phyloP scores from a whole-genome alignment of 2,329 filamentous ascomycete genomes.

The Phaeosphaeriaceae sp. region DNA sequence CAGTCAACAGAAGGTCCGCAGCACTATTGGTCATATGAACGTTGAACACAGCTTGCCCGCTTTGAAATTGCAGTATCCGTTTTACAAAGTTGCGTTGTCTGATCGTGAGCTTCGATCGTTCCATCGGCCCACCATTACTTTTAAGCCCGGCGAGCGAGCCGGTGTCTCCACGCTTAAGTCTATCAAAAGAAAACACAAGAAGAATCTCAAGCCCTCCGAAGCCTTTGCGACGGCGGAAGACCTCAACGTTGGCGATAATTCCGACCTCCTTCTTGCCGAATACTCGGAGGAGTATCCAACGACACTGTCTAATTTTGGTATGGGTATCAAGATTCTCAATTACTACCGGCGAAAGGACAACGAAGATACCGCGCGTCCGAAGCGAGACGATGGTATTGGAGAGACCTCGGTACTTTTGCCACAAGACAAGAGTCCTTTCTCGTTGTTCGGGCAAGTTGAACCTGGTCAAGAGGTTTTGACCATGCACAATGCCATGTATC shows the following conservation, averaged over 20 bases:
- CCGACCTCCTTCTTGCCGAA: constrained; percentile 84
- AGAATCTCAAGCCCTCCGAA: constrained; percentile 77
- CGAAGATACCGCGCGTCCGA: constrained; percentile 78
- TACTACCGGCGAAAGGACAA: constrained; percentile 86
- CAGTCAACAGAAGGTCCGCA: constrained; percentile 93
- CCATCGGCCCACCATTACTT: constrained; percentile 79
- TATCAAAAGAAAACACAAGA: constrained; percentile 79
- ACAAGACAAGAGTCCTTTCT: constrained; percentile 95
- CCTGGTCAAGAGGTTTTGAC: constrained; percentile 89
- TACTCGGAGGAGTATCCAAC: constrained; percentile 94
- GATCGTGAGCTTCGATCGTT: constrained; percentile 78
- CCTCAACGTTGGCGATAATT: constrained; percentile 86
- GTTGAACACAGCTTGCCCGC: constrained; percentile 95
- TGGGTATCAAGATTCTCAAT: constrained; percentile 95
- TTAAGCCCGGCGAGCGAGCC: constrained; percentile 72
- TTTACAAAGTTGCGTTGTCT: constrained; percentile 86
- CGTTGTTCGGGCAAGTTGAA: constrained; percentile 91
- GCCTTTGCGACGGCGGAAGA: constrained; percentile 82
- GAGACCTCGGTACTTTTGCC: constrained; percentile 87
- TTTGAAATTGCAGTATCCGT: constrained; percentile 89
- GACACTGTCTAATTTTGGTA: constrained; percentile 93
- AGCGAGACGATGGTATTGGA: constrained; percentile 73
- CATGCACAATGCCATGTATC: constrained; percentile 93
- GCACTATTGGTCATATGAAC: constrained; percentile 87
- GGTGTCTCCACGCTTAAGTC: constrained; percentile 72